Percentiles rank a stretch among this genome's conserved stretches.
phyloP scores from a whole-genome alignment of 352 stramenopile species.

The Nothophytophthora sp. region DNA sequence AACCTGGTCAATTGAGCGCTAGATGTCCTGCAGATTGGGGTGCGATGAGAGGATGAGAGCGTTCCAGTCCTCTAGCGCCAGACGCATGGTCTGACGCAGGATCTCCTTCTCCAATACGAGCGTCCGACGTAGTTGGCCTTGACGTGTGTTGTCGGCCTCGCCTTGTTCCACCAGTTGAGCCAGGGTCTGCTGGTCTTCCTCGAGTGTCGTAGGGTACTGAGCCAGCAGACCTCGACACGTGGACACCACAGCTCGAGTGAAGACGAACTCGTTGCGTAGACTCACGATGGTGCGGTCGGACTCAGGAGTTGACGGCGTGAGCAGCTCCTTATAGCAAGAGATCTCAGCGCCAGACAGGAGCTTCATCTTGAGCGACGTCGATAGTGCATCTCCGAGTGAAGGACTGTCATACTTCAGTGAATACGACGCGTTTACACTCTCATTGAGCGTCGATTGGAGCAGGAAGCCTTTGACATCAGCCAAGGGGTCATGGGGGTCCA shows the following conservation, averaged over 20 bases:
- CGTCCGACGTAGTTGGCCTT: slow-evolving; percentile 38
- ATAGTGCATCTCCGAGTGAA: slow-evolving; percentile 13
- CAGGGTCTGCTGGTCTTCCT: slow-evolving; percentile 27
- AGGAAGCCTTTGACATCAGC: slow-evolving; percentile 42
- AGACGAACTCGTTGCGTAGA: slow-evolving; percentile 54
- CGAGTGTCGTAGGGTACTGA: slow-evolving; percentile 37
- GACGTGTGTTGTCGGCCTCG: slow-evolving; percentile 10
- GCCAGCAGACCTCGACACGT: slow-evolving; percentile 40
- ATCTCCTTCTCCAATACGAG: slow-evolving; percentile 67
- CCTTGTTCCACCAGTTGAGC: slow-evolving; percentile 5
- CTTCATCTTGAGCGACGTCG: slow-evolving; percentile 50
- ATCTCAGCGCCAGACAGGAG: slow-evolving; percentile 36
- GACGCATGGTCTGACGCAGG: slow-evolving; percentile 46
- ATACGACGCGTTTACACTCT: slow-evolving; percentile 47
- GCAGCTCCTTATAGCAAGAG: slow-evolving; percentile 28
- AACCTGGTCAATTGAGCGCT: too few relatives aligned
- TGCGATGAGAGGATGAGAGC: slow-evolving; percentile 46
- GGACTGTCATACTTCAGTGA: slow-evolving; percentile 22
- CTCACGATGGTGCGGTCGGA: slow-evolving; percentile 31
- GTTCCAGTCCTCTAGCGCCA: slow-evolving; percentile 50
- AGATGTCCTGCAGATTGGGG: slow-evolving; percentile 39
- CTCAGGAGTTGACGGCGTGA: not conserved
- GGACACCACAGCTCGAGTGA: slow-evolving; percentile 39
- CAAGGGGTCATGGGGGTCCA: slow-evolving; percentile 39
- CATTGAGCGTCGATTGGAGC: slow-evolving; percentile 31